Conservation (phyloP, 1,139 yeast species). For the Hemisphaericaspora xylanilytica region DNA sequence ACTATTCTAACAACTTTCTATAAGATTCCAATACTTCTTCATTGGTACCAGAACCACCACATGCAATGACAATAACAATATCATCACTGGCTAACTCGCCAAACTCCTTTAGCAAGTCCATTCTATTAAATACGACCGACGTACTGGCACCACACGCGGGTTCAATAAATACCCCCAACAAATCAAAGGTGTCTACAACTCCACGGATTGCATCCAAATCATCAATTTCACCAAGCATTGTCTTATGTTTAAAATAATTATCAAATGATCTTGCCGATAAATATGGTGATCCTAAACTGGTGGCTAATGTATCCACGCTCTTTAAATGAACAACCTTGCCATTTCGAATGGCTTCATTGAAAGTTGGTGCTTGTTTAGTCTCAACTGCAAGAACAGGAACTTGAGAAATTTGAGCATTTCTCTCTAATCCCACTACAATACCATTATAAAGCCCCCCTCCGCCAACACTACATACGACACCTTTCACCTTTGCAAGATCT, state of each 20-base stretch:
- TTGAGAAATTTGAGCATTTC: constrained; percentile 16
- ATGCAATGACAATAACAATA: constrained; percentile 35
- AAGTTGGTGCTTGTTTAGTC: constrained; percentile 40
- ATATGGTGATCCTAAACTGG: constrained; percentile 42
- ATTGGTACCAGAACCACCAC: constrained; percentile 40
- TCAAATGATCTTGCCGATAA: constrained; percentile 28
- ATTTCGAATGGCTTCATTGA: constrained; percentile 29
- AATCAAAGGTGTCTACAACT: constrained; percentile 24
- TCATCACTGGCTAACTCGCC: constrained; percentile 28
- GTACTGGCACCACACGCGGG: constrained; percentile 47
- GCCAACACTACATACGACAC: constrained; percentile 42
- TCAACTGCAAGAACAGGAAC: constrained; percentile 35
- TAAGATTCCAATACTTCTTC: constrained; percentile 20
- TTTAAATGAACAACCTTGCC: constrained; percentile 28
- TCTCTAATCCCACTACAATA: constrained; percentile 28
- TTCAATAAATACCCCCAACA: constrained; percentile 28
- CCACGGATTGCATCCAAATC: constrained; percentile 37
- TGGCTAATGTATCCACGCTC: constrained; percentile 34
- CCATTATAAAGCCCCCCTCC: constrained; percentile 47
- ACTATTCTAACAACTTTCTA: constrained; percentile 13
- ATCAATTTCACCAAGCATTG: constrained; percentile 29
- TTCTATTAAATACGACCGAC: constrained; percentile 24
- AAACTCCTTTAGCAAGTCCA: constrained; percentile 23
- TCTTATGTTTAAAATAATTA: constrained; percentile 22
- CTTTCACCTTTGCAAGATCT: constrained; percentile 24